A percentile compares a stretch with the other conserved stretches of the same genome.
phyloP scores from a whole-genome alignment of 257 asterid genomes.

The Oldenlandia corymbosa region DNA sequence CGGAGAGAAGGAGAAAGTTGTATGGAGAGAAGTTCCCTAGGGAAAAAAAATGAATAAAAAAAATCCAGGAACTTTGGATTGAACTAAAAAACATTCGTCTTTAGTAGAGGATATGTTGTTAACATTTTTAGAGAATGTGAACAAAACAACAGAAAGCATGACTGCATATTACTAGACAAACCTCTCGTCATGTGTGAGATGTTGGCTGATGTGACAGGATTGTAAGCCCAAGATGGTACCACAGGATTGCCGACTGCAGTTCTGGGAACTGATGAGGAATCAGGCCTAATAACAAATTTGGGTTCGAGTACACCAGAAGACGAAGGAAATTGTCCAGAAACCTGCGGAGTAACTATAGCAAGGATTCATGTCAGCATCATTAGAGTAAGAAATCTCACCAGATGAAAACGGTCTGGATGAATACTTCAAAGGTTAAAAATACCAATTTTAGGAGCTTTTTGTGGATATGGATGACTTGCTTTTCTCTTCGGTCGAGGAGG shows the following conservation, averaged over 20 bases:
- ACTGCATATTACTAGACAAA: conserved; percentile 17
- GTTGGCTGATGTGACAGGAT: conserved; percentile 33
- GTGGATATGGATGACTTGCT: conserved; percentile 95
- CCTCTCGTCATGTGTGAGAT: conserved; percentile 38
- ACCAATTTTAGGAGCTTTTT: conserved; percentile 78
- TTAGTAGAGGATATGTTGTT: no score
- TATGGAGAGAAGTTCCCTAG: no score
- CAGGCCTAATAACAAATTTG: conserved; percentile 36
- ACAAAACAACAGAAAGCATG: background rate
- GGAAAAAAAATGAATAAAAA: no score
- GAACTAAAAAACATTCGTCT: no score
- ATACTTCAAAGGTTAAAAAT: conserved; percentile 2
- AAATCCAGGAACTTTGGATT: no score
- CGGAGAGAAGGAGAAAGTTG: no score
- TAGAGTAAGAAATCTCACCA: background rate
- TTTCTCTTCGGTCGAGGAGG: conserved; percentile 98
- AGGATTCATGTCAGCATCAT: conserved; percentile 10
- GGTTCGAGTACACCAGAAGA: conserved; percentile 44
- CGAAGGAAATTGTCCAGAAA: conserved; percentile 37
- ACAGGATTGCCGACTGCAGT: conserved; percentile 31
- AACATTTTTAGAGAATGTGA: no score
- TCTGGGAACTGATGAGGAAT: conserved; percentile 39
- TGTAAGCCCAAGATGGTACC: conserved; percentile 46
- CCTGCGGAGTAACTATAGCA: conserved; percentile 36
- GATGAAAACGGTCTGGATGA: background rate